Base-by-base conservation (phyloP, 192 early-diverging fungal species). In the Umbelopsis isabellina region DNA sequence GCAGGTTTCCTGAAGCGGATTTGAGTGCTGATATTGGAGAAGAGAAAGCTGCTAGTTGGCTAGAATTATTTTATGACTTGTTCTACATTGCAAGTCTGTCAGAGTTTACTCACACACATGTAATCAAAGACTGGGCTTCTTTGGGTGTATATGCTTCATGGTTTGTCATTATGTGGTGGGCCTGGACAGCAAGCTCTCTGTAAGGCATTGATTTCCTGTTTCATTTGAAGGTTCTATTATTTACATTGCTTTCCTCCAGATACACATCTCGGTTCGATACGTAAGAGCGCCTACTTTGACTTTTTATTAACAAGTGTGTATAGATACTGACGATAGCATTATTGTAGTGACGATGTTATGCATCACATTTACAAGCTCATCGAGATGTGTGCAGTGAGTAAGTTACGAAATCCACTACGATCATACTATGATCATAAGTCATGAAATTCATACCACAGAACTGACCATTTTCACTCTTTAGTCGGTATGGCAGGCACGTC, bases 111-210 rank as follows among this genome's bases (percentile, higher is more conserved):
- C 83, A 85, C 45, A 71, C 67, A 13, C 80, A 82, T 51, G 76
- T 75, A 37, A 85, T 85, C 25, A 80, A 75, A 13, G 73, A 80
- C 49, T 71, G 75, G 35, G 35, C 49, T 3, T 75, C 83, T 11
- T 65, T 85, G 13, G 74, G 72, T 16, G 44, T 77, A 45, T 85
- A 82, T 68, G 70, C 80, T 16, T 71, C 71, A n/a, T 82, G 83
- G 83, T 84, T 84, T 68, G 50, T 82, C 18, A 81, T 84, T 23
- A 82, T 79, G 70, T 84, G 80, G 83, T 84, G 83, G 80, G 71
- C 78, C 65, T 84, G 83, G 78, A 68, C 75, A 0, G 76, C 80
- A 11, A 80, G 80, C 53, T 81, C 80, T 21, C 73, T 84, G 80
- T 77, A 70, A 77, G 76, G 27, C 21, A 20, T 3, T 12, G 49